Percentiles rank a stretch among this genome's conserved stretches.
Evolutionary conservation across 352 stramenopile genomes (phyloP).

Genomic region (Phytopythium helicoides): DNA sequence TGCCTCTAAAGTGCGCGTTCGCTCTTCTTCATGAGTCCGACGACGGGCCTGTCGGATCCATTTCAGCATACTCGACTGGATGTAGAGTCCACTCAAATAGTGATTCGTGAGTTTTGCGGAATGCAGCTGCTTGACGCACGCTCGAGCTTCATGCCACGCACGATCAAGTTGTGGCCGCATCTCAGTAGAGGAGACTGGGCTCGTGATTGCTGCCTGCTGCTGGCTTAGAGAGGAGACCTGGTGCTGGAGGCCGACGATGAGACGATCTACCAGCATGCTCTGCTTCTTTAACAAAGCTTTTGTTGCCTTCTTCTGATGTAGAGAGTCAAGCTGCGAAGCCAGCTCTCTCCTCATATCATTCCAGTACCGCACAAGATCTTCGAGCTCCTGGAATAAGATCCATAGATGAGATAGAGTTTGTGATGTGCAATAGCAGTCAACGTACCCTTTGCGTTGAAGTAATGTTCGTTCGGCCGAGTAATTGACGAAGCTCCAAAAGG

Average conservation of each 20-base stretch:
- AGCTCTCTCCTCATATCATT: slow-evolving; percentile 45
- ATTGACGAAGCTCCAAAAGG: slow-evolving; percentile 40
- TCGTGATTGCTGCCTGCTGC: slow-evolving; percentile 9
- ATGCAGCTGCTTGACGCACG: slow-evolving; percentile 64
- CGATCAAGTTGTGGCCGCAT: slow-evolving; percentile 26
- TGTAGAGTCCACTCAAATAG: slow-evolving; percentile 60
- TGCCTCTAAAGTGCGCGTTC: slow-evolving; percentile 11
- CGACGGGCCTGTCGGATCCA: slow-evolving; percentile 50
- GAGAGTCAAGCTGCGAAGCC: slow-evolving; percentile 44
- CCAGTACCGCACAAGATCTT: slow-evolving; percentile 69
- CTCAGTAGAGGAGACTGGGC: neutral
- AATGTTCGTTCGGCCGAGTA: slow-evolving; percentile 53
- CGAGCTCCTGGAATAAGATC: slow-evolving; percentile 33
- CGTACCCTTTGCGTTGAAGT: slow-evolving; percentile 36
- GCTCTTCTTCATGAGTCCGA: slow-evolving; percentile 32
- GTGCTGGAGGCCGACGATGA: slow-evolving; percentile 33
- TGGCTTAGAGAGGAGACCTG: slow-evolving; percentile 12
- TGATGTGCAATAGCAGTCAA: neutral
- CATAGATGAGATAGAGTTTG: neutral
- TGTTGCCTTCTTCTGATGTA: slow-evolving; percentile 61
- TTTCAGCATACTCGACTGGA: slow-evolving; percentile 57
- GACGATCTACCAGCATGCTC: slow-evolving; percentile 50
- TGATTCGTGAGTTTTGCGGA: slow-evolving; percentile 67
- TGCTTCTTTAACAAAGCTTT: slow-evolving; percentile 61
- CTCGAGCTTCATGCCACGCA: slow-evolving; percentile 58